Percentiles rank a stretch among this genome's conserved stretches.
Evolutionary conservation across 1,284 basidiomycete genomes (phyloP).

Genomic region (Gymnopus androsaceus): DNA sequence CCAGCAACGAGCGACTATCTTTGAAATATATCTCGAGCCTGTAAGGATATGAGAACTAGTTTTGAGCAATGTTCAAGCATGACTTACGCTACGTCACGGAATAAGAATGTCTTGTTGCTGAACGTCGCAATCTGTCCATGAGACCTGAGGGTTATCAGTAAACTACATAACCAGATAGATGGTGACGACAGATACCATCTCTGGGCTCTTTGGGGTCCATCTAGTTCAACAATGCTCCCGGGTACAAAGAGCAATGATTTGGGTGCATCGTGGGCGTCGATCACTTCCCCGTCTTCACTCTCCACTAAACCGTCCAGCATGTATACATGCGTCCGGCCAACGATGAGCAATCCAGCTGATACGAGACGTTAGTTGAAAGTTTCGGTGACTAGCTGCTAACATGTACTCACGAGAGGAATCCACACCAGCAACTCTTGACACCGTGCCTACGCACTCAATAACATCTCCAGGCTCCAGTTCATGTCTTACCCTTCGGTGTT

Average conservation of each 20-base stretch:
- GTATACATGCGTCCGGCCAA: slow-evolving; percentile 85
- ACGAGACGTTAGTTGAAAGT: neutral
- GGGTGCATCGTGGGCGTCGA: slow-evolving; percentile 87
- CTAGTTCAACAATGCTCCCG: slow-evolving; percentile 79
- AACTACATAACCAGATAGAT: slow-evolving; percentile 5
- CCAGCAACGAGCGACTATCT: slow-evolving; percentile 80
- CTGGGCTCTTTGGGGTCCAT: slow-evolving; percentile 74
- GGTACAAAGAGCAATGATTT: slow-evolving; percentile 82
- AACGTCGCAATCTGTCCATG: slow-evolving; percentile 79
- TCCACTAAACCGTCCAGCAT: slow-evolving; percentile 94
- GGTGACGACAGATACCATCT: slow-evolving; percentile 60
- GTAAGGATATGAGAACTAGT: slow-evolving; percentile 4
- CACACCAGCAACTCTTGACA: slow-evolving; percentile 83
- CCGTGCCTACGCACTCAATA: slow-evolving; percentile 88
- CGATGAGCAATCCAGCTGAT: slow-evolving; percentile 82
- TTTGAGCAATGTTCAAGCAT: neutral
- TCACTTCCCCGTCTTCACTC: slow-evolving; percentile 83
- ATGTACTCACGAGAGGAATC: slow-evolving; percentile 78
- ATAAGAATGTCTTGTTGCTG: slow-evolving; percentile 84
- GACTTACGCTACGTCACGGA: slow-evolving; percentile 86
- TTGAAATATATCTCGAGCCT: slow-evolving; percentile 85
- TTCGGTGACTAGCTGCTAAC: neutral
- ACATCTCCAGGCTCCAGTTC: slow-evolving; percentile 88
- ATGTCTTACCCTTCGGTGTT: slow-evolving; percentile 77
- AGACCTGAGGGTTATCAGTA: slow-evolving; percentile 50